Evolutionary conservation across 106 monocot genomes (phyloP), one percentile per base, ranked within the genome.

Genomic region (Allium sativum): DNA sequence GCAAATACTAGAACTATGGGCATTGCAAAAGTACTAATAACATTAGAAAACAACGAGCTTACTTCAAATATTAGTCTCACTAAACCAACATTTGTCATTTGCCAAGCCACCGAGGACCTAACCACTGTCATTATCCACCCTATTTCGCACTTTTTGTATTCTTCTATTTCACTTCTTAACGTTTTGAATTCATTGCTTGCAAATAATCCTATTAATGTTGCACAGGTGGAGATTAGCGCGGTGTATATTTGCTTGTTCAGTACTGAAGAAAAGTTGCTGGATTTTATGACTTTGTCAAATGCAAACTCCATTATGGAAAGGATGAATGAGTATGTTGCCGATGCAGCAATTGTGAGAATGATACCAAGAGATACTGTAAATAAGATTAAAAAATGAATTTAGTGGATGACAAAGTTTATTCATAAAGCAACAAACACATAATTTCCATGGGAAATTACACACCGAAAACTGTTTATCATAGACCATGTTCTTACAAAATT

Each of bases 1-100:
- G 84, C 84, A 40, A 84, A 79, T 22, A 84, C 45, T 7, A 79
- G 84, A 10, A 79, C 73, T 7, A 82, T 42, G 3, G 82, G 77
- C 12, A 69, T 13, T 19, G 31, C 73, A 12, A 82, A n/a, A 0
- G 74, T 71, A 44, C 77, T 54, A 11, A 77, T 77, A 45, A 77
- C 77, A 58, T 82, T 82, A 3, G 77, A 67, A 56, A 82, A 77
- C 20, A 84, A 69, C 10, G 84, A 79, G 40, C 79, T 76, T 40
- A 73, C 73, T 65, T 60, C 19, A 19, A 65, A 76, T 15, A 76
- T 66, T 41, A 84, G 58, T 6, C 79, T 62, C 7, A 79, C 52
- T 3, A 70, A 8, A 13, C 76, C 79, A 15, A 84, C 66, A 21
- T 51, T 47, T 7, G 55, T 43, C 10, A 75, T 61, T 69, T 83